phyloP scores from a whole-genome alignment of 2,329 filamentous ascomycete species.

The Chaetomiaceae sp. region DNA sequence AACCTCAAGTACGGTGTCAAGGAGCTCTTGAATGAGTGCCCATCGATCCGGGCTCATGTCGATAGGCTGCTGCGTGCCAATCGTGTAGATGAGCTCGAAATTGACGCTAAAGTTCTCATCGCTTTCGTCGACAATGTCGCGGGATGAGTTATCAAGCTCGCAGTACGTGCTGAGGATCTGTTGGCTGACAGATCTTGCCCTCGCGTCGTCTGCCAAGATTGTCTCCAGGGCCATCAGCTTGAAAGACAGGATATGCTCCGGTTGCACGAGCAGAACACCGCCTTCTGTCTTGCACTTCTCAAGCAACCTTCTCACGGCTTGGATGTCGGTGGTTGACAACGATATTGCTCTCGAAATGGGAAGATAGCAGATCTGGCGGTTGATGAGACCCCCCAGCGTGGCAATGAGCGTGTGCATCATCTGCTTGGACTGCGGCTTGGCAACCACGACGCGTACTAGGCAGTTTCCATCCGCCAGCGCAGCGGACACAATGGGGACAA shows the following conservation, averaged over 20 bases:
- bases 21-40: slow-evolving; percentile 47
- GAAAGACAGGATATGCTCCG: slow-evolving; percentile 61
- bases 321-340: slow-evolving; percentile 28
- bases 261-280: slow-evolving; percentile 54
- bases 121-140: slow-evolving; percentile 61
- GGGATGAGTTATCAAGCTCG: slow-evolving; percentile 42
- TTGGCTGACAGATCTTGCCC: slow-evolving; percentile 35
- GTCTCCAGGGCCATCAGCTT: slow-evolving; percentile 55
- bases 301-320: slow-evolving; percentile 34
- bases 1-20: slow-evolving; percentile 36
- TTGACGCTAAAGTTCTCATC: slow-evolving; percentile 49
- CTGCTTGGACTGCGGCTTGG: slow-evolving; percentile 53
- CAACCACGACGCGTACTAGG: slow-evolving; percentile 50
- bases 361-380: slow-evolving; percentile 48
- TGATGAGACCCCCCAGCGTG: slow-evolving; percentile 49
- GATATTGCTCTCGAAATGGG: slow-evolving; percentile 50
- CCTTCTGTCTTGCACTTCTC: slow-evolving; percentile 33
- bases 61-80: slow-evolving; percentile 40
- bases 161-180: slow-evolving; percentile 48
- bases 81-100: slow-evolving; percentile 53
- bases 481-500: slow-evolving; percentile 46
- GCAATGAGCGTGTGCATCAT: slow-evolving; percentile 38
- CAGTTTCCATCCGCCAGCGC: slow-evolving; percentile 39
- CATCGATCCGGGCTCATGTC: slow-evolving; percentile 53
- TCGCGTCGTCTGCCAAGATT: slow-evolving; percentile 28